These are phyloP conservation scores for Tolypocladium guangdongense DNA, from an alignment of 2,329 filamentous ascomycete genomes.

Conservation along the genomic window DNA sequence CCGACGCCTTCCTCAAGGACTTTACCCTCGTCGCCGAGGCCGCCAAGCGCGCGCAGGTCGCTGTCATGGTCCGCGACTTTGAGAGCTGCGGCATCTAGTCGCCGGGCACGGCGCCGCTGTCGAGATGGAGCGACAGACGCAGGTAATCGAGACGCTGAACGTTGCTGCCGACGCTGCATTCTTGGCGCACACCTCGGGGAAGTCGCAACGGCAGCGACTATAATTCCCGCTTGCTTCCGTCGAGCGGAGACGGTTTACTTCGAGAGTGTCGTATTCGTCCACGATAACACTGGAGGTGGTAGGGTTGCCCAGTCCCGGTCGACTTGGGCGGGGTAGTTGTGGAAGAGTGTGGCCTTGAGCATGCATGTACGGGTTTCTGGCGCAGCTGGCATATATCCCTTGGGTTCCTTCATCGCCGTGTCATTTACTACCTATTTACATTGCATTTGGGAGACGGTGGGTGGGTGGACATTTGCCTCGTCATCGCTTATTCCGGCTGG, in stretches of 20 bases:
- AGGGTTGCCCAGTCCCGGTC: not conserved
- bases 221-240: not conserved
- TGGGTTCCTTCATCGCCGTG: not conserved
- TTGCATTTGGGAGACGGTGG: not conserved
- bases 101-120: not conserved
- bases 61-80: constrained; percentile 77
- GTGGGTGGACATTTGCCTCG: not conserved
- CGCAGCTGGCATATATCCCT: constrained; percentile 1
- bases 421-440: not conserved
- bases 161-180: not conserved
- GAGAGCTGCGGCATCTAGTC: constrained; percentile 54
- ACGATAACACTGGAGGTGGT: not conserved
- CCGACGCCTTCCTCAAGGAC: constrained; percentile 60
- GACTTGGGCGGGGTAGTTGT: not conserved
- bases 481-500: not conserved
- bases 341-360: not conserved
- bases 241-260: not conserved
- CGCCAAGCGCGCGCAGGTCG: constrained; percentile 85
- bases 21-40: constrained; percentile 85
- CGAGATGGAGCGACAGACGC: not conserved
- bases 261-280: not conserved
- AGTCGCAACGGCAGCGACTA: not conserved
- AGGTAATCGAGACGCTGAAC: not conserved
- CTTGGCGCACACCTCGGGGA: not conserved
- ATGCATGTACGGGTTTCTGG: not conserved